Evolutionary conservation across 2,329 filamentous ascomycete species (phyloP), one percentile per base, ranked within the genome.

Genomic region (Teratosphaeria zuluensis): DNA sequence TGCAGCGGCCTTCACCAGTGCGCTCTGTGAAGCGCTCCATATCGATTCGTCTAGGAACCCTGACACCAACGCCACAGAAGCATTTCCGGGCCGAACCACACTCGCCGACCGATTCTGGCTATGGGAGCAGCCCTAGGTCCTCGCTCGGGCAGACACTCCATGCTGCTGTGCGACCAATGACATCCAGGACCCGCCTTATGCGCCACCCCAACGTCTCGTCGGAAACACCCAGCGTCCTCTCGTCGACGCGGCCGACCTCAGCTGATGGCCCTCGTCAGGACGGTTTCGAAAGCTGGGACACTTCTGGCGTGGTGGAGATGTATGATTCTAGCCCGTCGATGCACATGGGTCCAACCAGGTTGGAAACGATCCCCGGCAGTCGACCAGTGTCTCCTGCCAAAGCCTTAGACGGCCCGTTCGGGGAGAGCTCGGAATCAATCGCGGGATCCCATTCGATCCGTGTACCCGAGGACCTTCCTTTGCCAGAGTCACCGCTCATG

Each of bases 221-320:
- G 55, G 66, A 68, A 35, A 62, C 67, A 7, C 61, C 62, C 54
- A 65, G 66, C 55, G 53, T 74, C 33, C 72, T 73, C 31, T 59
- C 55, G 11, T 48, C 42, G 58, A 57, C 56, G 72, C 58, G 62
- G 61, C 48, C 64, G 67, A 33, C 55, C 51, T 69, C 73, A 4
- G 57, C 73, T 24, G 71, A 74, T 51, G 71, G 68, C n/a, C 61
- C 69, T 12, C 21, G 30, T 19, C 70, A 73, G 2, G 85, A 88
- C 61, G 82, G 83, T 1, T 90, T 90, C 66, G 87, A 90, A 65
- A 84, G 81, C 2, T 90, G 88, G 88, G 87, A 90, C 66, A 89
- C 85, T 0, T 88, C 85, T 0, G 77, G 79, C 0, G 84, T 89
- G 1, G 85, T 81, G 2, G 81, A 85, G n/a, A 31, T 33, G 14